phyloP scores from a whole-genome alignment of 148 eudicot genomes.

The Limonium bicolor region DNA sequence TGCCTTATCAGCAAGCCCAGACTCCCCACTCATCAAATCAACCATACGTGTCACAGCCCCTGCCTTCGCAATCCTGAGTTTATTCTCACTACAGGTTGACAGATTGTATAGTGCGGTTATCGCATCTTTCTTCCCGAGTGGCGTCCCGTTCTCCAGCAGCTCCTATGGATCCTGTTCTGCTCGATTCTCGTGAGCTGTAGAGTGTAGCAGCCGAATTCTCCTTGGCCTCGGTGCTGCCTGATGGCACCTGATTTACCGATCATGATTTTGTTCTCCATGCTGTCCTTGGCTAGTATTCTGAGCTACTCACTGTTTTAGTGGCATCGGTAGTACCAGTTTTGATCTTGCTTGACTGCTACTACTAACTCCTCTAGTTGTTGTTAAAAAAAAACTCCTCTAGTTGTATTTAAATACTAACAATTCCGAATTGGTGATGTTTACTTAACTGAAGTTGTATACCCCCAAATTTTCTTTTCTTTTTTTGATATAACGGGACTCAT shows the following conservation, averaged over 20 bases:
- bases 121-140: conserved; percentile 82
- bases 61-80: conserved; percentile 64
- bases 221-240: conserved; percentile 70
- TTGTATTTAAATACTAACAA: neutral
- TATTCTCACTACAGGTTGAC: conserved; percentile 74
- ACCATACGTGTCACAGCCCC: conserved; percentile 72
- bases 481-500: too few species aligned
- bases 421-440: neutral
- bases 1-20: conserved; percentile 94
- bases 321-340: too few species aligned
- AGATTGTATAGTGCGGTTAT: conserved; percentile 74
- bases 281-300: conserved; percentile 67
- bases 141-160: conserved; percentile 67
- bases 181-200: conserved; percentile 80
- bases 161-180: conserved; percentile 84
- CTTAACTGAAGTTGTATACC: conserved; percentile 22
- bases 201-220: conserved; percentile 95
- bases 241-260: conserved; percentile 78
- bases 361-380: too few species aligned
- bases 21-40: conserved; percentile 81
- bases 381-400: neutral
- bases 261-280: conserved; percentile 75
- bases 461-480: too few species aligned
- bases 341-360: too few species aligned
- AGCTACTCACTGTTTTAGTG: too few species aligned